Percentiles rank a stretch among this genome's conserved stretches.
These are phyloP conservation scores for Solanum pinnatisectum DNA, from an alignment of 257 asterid species.

Conservation along the genomic window DNA sequence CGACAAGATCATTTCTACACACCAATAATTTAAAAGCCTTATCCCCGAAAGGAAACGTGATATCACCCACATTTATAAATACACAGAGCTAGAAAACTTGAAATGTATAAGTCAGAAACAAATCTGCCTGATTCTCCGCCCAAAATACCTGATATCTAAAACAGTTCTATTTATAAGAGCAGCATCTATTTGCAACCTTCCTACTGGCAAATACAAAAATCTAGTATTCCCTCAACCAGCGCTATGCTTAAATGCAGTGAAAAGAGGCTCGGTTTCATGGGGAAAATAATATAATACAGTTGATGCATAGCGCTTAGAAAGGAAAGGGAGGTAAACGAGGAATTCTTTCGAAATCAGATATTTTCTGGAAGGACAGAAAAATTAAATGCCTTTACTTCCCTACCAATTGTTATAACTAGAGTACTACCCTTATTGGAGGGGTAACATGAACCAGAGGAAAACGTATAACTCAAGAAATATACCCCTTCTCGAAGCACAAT, in stretches of 20 bases:
- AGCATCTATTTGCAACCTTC: background rate
- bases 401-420: background rate
- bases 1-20: background rate
- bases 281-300: background rate
- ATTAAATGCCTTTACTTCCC: background rate
- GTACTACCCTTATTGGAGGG: constrained; percentile 1
- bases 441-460: constrained; percentile 1
- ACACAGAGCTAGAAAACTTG: background rate
- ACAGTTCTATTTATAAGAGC: background rate
- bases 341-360: background rate
- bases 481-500: constrained; percentile 94
- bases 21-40: background rate
- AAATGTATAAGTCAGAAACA: background rate
- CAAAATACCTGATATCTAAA: background rate
- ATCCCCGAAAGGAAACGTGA: background rate
- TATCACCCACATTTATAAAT: background rate
- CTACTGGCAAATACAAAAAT: background rate
- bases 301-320: background rate
- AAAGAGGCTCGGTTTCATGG: background rate
- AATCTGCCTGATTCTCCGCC: background rate
- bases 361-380: background rate
- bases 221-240: background rate
- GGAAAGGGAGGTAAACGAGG: background rate
- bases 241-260: background rate
- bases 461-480: constrained; percentile 4